phyloP scores from a whole-genome alignment of 2,329 filamentous ascomycete genomes.

The Fusarium fujikuroi region DNA sequence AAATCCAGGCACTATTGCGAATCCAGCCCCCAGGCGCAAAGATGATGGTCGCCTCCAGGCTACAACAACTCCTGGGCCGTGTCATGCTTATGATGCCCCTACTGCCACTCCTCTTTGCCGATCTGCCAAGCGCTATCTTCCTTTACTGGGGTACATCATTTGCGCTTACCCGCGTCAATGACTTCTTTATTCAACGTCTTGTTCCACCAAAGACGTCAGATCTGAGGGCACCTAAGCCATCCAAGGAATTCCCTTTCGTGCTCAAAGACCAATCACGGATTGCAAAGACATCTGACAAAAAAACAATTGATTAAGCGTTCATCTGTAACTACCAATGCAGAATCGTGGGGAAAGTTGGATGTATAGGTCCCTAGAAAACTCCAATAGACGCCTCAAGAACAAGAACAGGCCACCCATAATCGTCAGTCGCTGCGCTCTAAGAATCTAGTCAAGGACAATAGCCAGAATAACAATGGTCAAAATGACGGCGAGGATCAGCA shows the following conservation, averaged over 20 bases:
- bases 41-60: conserved; percentile 33
- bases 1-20: conserved; percentile 44
- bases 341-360: conserved; percentile 29
- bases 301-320: conserved; percentile 26
- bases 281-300: not conserved
- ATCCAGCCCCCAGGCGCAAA: conserved; percentile 22
- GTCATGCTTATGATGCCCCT: conserved; percentile 48
- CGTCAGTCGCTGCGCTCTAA: conserved; percentile 23
- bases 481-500: conserved; percentile 89
- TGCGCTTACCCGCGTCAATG: conserved; percentile 49
- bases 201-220: conserved; percentile 30
- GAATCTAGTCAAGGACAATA: conserved; percentile 74
- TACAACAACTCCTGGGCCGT: conserved; percentile 46
- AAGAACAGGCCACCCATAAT: conserved; percentile 28
- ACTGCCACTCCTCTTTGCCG: conserved; percentile 48
- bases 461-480: conserved; percentile 90
- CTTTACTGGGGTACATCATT: conserved; percentile 55
- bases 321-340: conserved; percentile 38
- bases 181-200: conserved; percentile 43
- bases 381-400: conserved; percentile 40
- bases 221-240: conserved; percentile 25
- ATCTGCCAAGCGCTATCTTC: conserved; percentile 55
- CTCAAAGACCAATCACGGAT: conserved; percentile 5
- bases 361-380: conserved; percentile 40
- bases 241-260: conserved; percentile 38